These are phyloP conservation scores for Trichoderma sp. DNA, from an alignment of 2,329 filamentous ascomycete genomes.

Conservation along the genomic window DNA sequence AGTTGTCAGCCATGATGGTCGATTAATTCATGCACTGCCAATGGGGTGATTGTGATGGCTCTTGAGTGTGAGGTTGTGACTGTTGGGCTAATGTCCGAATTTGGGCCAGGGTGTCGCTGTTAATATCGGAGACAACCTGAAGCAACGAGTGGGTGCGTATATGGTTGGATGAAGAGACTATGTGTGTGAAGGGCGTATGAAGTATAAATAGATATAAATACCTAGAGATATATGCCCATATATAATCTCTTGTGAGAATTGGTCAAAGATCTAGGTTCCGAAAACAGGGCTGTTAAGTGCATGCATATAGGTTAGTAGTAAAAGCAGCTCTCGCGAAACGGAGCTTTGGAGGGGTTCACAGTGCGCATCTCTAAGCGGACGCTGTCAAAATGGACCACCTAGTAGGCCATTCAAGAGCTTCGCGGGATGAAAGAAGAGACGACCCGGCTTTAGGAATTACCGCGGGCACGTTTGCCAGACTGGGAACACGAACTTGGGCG, in stretches of 20 bases:
- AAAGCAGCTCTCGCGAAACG: neutral
- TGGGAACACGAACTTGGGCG: neutral
- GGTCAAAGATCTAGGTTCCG: too few species aligned
- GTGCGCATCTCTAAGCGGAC: neutral
- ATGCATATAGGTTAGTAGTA: neutral
- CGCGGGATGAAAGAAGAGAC: neutral
- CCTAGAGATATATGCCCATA: neutral
- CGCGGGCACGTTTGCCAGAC: neutral
- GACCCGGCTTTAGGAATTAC: neutral
- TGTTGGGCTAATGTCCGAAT: neutral
- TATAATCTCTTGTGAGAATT: neutral
- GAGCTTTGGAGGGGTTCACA: neutral
- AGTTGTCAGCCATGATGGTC: conserved; percentile 40
- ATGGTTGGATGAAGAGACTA: neutral
- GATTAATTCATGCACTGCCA: neutral
- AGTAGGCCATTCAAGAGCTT: neutral
- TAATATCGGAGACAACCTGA: neutral
- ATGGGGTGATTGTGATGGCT: neutral
- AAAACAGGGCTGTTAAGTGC: neutral
- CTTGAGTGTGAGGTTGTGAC: neutral
- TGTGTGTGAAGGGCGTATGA: neutral
- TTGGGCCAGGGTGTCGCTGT: neutral
- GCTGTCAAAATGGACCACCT: neutral
- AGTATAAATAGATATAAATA: neutral
- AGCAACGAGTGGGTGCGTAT: neutral